phyloP scores from a whole-genome alignment of 2,329 filamentous ascomycete genomes.

The Colletotrichum gloeosporioides region DNA sequence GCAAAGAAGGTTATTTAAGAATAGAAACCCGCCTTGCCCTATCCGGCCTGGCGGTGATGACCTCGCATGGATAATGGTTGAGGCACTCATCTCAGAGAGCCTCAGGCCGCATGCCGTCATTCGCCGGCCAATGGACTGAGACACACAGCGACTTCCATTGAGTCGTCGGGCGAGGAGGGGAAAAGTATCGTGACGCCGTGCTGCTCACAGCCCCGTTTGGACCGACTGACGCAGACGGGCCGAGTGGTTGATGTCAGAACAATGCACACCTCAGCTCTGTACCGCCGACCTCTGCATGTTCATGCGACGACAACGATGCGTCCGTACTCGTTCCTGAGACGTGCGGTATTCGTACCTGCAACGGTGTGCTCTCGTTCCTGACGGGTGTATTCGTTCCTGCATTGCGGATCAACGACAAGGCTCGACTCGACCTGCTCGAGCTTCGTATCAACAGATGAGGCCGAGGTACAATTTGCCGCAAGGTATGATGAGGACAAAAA shows the following conservation, averaged over 20 bases:
- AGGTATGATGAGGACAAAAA: background rate
- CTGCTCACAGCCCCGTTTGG: conserved; percentile 9
- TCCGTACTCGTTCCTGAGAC: background rate
- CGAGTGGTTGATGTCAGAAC: conserved; percentile 6
- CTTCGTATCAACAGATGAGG: background rate
- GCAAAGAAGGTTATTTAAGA: conserved; percentile 24
- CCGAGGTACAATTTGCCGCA: background rate
- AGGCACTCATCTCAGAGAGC: conserved; percentile 1
- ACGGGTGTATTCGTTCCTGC: background rate
- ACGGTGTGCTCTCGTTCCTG: background rate
- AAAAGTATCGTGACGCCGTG: background rate
- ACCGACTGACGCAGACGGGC: conserved; percentile 5
- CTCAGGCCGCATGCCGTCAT: background rate
- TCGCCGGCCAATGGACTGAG: conserved; percentile 6
- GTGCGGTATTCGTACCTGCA: background rate
- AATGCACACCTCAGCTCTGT: background rate
- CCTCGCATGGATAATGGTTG: background rate
- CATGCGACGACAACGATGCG: background rate
- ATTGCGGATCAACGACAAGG: background rate
- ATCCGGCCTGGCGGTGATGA: conserved; percentile 12
- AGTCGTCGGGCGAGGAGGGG: background rate
- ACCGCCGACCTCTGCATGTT: background rate
- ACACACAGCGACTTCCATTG: conserved; percentile 4
- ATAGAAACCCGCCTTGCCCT: conserved; percentile 17
- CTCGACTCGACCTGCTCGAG: background rate